Evolutionary conservation across 495 filamentous ascomycete species (phyloP), one percentile per base, ranked within the genome.

Genomic region (Tetracladium marchalianum): DNA sequence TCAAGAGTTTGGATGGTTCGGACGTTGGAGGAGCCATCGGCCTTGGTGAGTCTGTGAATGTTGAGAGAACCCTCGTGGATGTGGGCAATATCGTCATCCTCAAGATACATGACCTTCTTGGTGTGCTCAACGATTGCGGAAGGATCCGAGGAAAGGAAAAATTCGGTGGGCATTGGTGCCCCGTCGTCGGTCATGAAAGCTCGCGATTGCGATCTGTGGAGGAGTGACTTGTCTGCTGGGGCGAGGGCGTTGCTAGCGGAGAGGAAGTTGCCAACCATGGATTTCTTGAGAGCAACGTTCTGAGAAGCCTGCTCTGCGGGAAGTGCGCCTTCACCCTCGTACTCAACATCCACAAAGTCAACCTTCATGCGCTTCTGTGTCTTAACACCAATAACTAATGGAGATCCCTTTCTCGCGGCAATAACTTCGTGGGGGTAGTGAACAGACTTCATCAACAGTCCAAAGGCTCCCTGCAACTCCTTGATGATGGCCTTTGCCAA

Each of bases 341-440:
- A 96, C 65, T 98, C 93, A 44, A 98, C 92, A 65, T 98, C 92
- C 55, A 98, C 92, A 60, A 98, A 98, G 67, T 98, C 92, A 47
- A 98, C 92, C 82, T 98, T 98, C 92, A 98, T 97, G 71, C 95
- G 94, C 76, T 82, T 90, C 65, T 87, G 76, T 36, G 92, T 96
- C 64, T 86, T 80, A 55, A 98, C 92, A 61, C 92, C 92, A 56
- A 98, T 82, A 40, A 98, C 92, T 37, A 98, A 73, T 17, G 92
- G 92, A 13, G 92, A 98, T 62, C 92, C 92, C 76, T 98, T 98
- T 55, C 92, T 84, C 53, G 92, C 93, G 27, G 92, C 92, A 66
- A 98, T 87, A 37, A 97, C 85, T 70, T 98, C 93, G 65, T 96
- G 90, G 46, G 92, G 90, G 69, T 87, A 98, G 73, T 97, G 92